phyloP scores from a whole-genome alignment of 176 grass and related monocot genomes.

The Cymbopogon citratus region DNA sequence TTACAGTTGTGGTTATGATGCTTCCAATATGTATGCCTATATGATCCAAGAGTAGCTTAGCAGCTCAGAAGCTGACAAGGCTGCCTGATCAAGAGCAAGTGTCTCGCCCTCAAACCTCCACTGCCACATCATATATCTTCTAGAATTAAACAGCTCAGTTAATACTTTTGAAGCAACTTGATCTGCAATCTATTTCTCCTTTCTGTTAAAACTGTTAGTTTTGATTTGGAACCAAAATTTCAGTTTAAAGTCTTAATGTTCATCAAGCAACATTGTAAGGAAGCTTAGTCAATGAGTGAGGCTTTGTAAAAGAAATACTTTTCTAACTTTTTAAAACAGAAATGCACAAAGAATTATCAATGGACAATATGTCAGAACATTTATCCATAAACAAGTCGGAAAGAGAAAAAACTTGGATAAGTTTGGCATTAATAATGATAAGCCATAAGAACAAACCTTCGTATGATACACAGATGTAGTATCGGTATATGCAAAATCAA shows the following conservation, averaged over 20 bases:
- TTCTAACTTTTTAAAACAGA: neutral
- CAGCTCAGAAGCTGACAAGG: neutral
- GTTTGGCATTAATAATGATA: conserved; percentile 4
- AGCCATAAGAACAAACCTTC: conserved; percentile 53
- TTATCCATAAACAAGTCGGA: neutral
- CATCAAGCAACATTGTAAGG: neutral
- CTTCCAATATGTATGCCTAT: neutral
- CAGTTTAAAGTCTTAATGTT: neutral
- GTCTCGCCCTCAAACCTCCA: neutral
- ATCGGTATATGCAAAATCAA: conserved; percentile 98
- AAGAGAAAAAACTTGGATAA: neutral
- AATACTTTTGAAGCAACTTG: neutral
- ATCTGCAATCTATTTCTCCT: neutral
- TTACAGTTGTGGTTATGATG: neutral
- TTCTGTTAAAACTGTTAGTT: neutral
- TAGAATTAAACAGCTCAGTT: neutral
- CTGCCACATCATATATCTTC: neutral
- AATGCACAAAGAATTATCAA: conserved; percentile 8
- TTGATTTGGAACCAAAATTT: neutral
- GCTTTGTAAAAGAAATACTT: neutral
- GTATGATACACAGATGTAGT: conserved; percentile 95
- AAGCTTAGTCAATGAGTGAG: neutral
- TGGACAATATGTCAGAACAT: neutral
- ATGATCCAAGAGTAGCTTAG: neutral
- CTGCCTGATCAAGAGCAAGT: neutral